Percentiles rank a stretch among this genome's conserved stretches.
Evolutionary conservation across 768 basidiomycete genomes (phyloP).

Genomic region (Mycena vulgaris): DNA sequence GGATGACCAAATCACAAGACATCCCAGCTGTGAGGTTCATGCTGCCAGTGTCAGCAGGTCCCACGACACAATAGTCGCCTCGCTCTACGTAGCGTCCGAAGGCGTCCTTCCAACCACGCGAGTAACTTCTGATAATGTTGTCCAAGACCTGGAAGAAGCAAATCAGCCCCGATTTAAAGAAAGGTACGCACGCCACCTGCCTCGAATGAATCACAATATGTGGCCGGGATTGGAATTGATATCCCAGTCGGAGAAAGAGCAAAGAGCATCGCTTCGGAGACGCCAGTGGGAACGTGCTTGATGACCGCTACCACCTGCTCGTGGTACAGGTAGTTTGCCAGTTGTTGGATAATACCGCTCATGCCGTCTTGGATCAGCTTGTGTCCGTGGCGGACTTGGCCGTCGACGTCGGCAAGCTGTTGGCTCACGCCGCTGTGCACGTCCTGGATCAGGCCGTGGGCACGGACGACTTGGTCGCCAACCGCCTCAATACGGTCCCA

Average conservation of each 20-base stretch:
- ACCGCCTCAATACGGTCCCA: slow-evolving; percentile 1
- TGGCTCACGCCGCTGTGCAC: too few species aligned
- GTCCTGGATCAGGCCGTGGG: too few species aligned
- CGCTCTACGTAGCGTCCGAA: background rate
- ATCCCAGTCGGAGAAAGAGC: background rate
- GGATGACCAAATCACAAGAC: too few species aligned
- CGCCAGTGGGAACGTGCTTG: background rate
- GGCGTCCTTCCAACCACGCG: background rate
- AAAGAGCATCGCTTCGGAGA: slow-evolving; percentile 4
- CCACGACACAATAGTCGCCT: background rate
- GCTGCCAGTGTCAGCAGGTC: too few species aligned
- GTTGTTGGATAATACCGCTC: background rate
- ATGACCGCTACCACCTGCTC: background rate
- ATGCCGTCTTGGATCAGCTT: too few species aligned
- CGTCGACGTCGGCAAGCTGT: too few species aligned
- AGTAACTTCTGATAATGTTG: background rate
- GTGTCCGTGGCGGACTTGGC: too few species aligned
- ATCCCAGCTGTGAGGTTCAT: too few species aligned
- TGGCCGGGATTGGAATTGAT: background rate
- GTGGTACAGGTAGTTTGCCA: background rate
- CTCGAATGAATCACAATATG: background rate
- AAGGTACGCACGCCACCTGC: background rate
- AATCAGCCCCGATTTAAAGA: background rate
- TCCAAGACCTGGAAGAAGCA: background rate
- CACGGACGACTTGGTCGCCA: too few species aligned